Evolutionary conservation across 75 land plant species (phyloP), one percentile per base, ranked within the genome.

Genomic region (Cupressus sempervirens): DNA sequence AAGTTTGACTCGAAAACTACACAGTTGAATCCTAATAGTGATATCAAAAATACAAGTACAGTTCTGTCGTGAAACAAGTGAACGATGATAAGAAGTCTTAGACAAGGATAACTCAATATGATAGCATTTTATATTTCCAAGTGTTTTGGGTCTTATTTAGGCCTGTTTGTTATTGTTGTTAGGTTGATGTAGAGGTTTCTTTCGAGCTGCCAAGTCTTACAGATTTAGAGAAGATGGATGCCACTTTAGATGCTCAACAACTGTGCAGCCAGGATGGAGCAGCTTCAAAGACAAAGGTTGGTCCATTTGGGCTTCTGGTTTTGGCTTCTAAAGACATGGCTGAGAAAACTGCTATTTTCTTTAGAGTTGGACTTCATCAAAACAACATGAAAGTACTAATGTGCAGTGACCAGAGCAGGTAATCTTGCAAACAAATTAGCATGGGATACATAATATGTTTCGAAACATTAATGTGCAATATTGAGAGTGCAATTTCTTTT

Each of bases 361-460:
- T 89, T 80, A 80, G 86, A 53, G 45, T 80, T 3, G 35, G 48
- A 4, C 15, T 40, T 1, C 76, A n/a, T 30, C 50, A 48, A 58
- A 43, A 84, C 18, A 54, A 73, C 14, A 70, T 84, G 87, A 81
- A 53, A 82, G n/a, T 87, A 34, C 40, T 85, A 30, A 34, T 90
- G 26, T 90, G 91, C 84, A 86, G 88, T 62, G 91, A 90, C 83
- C 90, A 86, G 11, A 86, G 91, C 83, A 85, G 87, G 89, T 85
- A 32, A 32, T 29, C 5, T 1, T 36, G 16, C 2, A 73, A 29
- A 30, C 10, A 7, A 1, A 30, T 32, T 70, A 13, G 1, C 9
- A 70, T 38, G 2, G 2, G 40, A 38, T 38, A 38, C 40, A 38
- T 1, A 38, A 38, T 38, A 43, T 43, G 4, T 35, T 70, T 70